Evolutionary conservation across 306 rosid species (phyloP).

Genomic region (Boehmeria nivea): DNA sequence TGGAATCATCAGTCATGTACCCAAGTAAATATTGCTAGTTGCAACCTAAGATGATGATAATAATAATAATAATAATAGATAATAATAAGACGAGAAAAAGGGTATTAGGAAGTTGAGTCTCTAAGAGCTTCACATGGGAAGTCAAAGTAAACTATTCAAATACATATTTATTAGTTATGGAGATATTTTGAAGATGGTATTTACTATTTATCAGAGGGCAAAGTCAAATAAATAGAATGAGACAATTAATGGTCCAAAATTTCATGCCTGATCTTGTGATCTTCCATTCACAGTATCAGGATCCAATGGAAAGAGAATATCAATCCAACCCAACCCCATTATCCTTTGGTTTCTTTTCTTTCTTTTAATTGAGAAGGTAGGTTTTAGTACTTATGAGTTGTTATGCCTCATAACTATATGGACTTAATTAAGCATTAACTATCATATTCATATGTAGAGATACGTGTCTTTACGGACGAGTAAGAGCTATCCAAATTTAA

Average conservation of each 20-base stretch:
- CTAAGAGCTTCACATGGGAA: constrained; percentile 22
- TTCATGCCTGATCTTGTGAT: constrained; percentile 8
- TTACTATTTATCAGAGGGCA: neutral
- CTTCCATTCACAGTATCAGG: constrained; percentile 8
- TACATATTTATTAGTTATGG: neutral
- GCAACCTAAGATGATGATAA: neutral
- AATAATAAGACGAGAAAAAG: no score
- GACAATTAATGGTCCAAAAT: constrained; percentile 19
- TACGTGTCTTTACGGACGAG: no score
- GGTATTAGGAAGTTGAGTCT: no score
- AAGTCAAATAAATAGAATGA: constrained; percentile 26
- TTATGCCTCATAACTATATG: no score
- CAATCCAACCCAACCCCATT: no score
- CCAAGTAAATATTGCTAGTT: no score
- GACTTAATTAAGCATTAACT: no score
- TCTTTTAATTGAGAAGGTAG: neutral
- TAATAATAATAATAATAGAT: no score
- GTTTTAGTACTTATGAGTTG: neutral
- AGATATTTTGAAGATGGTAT: neutral
- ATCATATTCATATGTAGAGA: no score
- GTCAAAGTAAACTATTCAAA: constrained; percentile 18
- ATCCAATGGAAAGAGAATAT: constrained; percentile 16
- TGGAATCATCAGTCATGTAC: no score
- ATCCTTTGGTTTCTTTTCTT: neutral
- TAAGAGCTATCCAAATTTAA: no score